Base-by-base conservation (phyloP, 352 stramenopile species). In the Phytophthora tentaculata region DNA sequence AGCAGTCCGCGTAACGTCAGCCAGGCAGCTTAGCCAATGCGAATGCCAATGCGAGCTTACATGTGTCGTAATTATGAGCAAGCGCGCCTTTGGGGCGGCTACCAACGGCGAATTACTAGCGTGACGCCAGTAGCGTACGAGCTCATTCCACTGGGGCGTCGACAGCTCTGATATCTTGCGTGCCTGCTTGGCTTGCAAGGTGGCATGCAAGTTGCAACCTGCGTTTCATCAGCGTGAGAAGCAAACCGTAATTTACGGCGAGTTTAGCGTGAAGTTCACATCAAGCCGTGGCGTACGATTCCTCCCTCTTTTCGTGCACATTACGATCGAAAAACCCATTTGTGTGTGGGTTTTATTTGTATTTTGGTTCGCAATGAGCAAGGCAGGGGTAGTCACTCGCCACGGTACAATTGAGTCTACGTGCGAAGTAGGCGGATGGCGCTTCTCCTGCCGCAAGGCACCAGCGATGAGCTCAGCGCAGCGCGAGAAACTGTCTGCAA, bases 391-490 rank as follows among this genome's bases (percentile, higher is more conserved):
- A 23, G 20, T 13, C 3, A 51, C 44, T n/a, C n/a, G n/a, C n/a
- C n/a, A n/a, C n/a, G n/a, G n/a, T n/a, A n/a, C n/a, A n/a, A n/a
- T n/a, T n/a, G 62, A 79, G 37, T 71, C 56, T 26, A 26, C 43
- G 20, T 53, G 63, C 24, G 73, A 84, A 28, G 48, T 81, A 28
- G 47, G 51, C 6, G 74, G 79, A n/a, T 91, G 83, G 83, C 56
- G 60, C 24, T 88, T 91, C 50, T 54, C 35, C 26, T 73, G 74
- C 35, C 29, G 45, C 35, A 75, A 78, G 51, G 67, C 56, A 23
- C 66, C 68, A 3, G 80, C 83, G 10, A 78, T 91, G 71, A 84
- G 44, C 63, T 83, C 83, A 1, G 41, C 54, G 2, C 71, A 78
- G 65, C 75, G 79, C 8, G 56, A 71, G 26, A 20, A 49, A 24